Percentiles rank a stretch among this genome's conserved stretches.
Conservation (phyloP, 2,329 filamentous ascomycete genomes). For the Nigrospora oryzae region DNA sequence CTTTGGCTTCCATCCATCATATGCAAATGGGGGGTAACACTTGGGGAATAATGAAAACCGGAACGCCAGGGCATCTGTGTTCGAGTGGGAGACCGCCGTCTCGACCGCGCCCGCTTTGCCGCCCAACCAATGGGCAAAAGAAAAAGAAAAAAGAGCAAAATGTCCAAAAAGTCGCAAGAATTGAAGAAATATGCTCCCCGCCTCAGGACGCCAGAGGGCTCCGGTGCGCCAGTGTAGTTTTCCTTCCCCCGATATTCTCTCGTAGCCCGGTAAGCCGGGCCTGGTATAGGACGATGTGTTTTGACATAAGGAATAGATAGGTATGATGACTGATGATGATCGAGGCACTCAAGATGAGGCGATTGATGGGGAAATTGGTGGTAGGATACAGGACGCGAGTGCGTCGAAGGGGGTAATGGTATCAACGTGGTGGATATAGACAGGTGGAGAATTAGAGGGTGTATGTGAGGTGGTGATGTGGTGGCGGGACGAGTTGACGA, state of each 20-base stretch:
- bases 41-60: neutral
- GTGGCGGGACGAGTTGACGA: neutral
- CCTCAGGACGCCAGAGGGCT: neutral
- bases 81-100: constrained; percentile 3
- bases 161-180: neutral
- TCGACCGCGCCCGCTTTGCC: constrained; percentile 1
- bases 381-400: constrained; percentile 2
- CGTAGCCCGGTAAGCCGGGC: neutral
- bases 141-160: neutral
- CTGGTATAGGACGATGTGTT: neutral
- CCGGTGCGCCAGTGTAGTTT: constrained; percentile 1
- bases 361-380: neutral
- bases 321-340: no score
- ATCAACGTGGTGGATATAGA: neutral
- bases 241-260: neutral
- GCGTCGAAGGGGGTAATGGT: neutral
- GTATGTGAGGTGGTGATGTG: neutral
- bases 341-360: no score
- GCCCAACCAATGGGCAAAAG: neutral
- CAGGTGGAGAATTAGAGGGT: neutral
- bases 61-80: constrained; percentile 4
- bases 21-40: no score
- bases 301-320: no score
- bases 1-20: no score
- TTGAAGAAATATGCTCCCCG: constrained; percentile 1